Conservation (phyloP, 306 rosid genomes). For the Heteromeles arbutifolia region DNA sequence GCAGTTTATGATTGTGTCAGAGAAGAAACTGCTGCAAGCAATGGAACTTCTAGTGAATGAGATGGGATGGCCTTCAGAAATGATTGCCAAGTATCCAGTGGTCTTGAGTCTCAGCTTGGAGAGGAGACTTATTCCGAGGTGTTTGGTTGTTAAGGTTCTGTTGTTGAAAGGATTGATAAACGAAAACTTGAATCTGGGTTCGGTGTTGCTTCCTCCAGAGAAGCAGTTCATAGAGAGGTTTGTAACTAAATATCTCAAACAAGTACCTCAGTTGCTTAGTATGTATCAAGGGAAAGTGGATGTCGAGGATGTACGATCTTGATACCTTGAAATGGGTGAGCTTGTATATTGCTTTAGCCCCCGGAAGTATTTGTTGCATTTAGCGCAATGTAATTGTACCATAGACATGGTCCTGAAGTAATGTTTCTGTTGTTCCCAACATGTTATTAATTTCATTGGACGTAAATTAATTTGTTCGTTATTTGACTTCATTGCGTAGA, state of each 20-base stretch:
- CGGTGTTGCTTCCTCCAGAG: neutral
- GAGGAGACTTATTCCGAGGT: conserved; percentile 37
- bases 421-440: neutral
- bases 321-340: neutral
- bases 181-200: neutral
- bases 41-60: conserved; percentile 32
- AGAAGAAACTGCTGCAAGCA: conserved; percentile 20
- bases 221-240: conserved; percentile 15
- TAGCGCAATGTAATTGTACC: no score
- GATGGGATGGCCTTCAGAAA: conserved; percentile 17
- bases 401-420: neutral
- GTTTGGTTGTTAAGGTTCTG: conserved; percentile 17
- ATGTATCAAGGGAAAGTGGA: conserved; percentile 13
- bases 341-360: neutral
- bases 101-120: conserved; percentile 21
- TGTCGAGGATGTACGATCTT: neutral
- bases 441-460: neutral
- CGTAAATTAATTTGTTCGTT: no score
- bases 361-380: neutral
- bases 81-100: neutral
- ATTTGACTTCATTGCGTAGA: no score
- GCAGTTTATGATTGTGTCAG: conserved; percentile 15
- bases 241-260: conserved; percentile 7
- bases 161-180: conserved; percentile 18
- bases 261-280: conserved; percentile 4